Conservation (phyloP, 2,329 filamentous ascomycete species). For the Colletotrichum destructivum region DNA sequence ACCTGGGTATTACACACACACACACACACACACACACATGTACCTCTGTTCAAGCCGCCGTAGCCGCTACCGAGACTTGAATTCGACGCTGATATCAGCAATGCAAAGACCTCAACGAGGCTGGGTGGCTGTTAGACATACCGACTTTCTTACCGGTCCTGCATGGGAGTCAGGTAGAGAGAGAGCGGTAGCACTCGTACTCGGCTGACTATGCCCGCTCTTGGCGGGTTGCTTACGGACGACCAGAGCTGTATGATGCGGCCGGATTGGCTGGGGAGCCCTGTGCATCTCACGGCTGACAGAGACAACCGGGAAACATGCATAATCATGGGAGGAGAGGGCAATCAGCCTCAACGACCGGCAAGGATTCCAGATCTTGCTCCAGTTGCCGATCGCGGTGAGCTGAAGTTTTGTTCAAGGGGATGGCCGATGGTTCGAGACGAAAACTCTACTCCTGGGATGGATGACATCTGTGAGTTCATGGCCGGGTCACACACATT, state of each 20-base stretch:
- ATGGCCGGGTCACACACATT: neutral
- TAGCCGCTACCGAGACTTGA: neutral
- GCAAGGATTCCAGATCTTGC: neutral
- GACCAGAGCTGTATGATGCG: neutral
- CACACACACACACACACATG: too few relatives aligned
- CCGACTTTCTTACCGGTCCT: constrained; percentile 32
- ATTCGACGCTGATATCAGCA: neutral
- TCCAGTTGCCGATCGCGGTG: neutral
- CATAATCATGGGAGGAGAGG: constrained; percentile 6
- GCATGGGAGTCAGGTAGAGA: neutral
- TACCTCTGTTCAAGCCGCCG: neutral
- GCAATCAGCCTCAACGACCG: neutral
- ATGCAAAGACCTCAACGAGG: neutral
- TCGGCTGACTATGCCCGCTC: neutral
- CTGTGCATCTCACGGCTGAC: constrained; percentile 12
- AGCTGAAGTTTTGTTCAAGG: neutral
- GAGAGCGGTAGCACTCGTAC: neutral
- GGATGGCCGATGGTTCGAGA: neutral
- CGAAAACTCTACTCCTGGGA: neutral
- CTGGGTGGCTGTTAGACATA: constrained; percentile 34
- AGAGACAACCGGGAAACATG: neutral
- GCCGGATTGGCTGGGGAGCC: neutral
- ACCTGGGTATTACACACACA: too few relatives aligned
- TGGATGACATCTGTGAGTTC: neutral
- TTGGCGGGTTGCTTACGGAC: neutral